phyloP scores from a whole-genome alignment of 306 rosid genomes.

The Vigna unguiculata region DNA sequence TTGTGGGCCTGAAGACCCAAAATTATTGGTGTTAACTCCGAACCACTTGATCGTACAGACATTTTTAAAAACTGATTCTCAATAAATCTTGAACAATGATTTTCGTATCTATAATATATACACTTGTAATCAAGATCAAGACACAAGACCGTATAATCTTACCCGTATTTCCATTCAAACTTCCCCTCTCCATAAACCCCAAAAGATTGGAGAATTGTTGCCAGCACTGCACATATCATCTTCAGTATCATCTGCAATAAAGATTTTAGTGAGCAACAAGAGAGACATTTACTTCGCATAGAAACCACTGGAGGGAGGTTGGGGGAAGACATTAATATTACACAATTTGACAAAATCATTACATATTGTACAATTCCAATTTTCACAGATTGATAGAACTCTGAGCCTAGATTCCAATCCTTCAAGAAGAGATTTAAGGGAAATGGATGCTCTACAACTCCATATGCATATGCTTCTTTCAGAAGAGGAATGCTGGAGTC shows the following conservation, averaged over 20 bases:
- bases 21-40: background rate
- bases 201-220: conserved; percentile 86
- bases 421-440: conserved; percentile 80
- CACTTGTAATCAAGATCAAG: conserved; percentile 5
- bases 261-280: conserved; percentile 46
- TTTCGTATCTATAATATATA: background rate
- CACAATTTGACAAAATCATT: conserved; percentile 46
- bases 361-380: conserved; percentile 99
- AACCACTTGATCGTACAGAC: background rate
- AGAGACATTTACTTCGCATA: conserved; percentile 14
- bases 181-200: conserved; percentile 99
- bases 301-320: background rate
- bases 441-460: conserved; percentile 97
- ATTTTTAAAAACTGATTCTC: conserved; percentile 11
- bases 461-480: conserved; percentile 80
- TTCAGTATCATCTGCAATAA: conserved; percentile 88
- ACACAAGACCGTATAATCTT: conserved; percentile 42
- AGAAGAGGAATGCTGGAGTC: conserved; percentile 84
- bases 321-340: conserved; percentile 26
- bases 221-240: conserved; percentile 92
- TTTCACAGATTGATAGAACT: conserved; percentile 95
- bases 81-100: background rate
- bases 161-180: conserved; percentile 98
- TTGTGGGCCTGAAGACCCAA: background rate
- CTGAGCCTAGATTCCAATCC: conserved; percentile 91